Evolutionary conservation across 2,329 filamentous ascomycete genomes (phyloP).

Genomic region (Daldinia eschscholtzii): DNA sequence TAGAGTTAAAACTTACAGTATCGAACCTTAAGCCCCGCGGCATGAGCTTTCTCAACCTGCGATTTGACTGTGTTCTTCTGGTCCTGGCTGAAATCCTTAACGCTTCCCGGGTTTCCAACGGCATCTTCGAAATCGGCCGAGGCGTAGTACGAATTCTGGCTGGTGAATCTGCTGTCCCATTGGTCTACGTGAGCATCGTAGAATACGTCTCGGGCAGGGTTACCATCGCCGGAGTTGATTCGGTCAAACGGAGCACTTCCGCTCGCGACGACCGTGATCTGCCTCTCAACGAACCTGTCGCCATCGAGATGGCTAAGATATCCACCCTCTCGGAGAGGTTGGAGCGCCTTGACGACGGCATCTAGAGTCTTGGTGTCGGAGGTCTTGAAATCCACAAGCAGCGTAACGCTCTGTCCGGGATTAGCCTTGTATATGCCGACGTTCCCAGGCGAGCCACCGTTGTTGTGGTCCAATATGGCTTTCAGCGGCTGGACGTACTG

Average conservation of each 20-base stretch:
- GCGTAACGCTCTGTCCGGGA: conserved; percentile 43
- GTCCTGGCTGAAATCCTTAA: conserved; percentile 32
- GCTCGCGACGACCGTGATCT: conserved; percentile 49
- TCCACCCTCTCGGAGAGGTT: conserved; percentile 49
- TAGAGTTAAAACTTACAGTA: conserved; percentile 47
- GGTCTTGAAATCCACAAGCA: conserved; percentile 52
- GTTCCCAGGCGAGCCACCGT: conserved; percentile 39
- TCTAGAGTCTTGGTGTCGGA: conserved; percentile 45
- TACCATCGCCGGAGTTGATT: conserved; percentile 45
- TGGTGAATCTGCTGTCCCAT: conserved; percentile 38
- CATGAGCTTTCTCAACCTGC: conserved; percentile 47
- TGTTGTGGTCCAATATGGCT: conserved; percentile 49
- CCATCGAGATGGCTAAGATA: conserved; percentile 48
- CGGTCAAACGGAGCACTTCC: conserved; percentile 48
- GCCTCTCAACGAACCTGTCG: conserved; percentile 44
- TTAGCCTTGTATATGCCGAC: conserved; percentile 43
- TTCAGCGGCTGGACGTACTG: conserved; percentile 49
- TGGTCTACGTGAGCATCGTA: conserved; percentile 48
- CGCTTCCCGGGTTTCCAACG: conserved; percentile 42
- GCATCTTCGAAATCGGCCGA: conserved; percentile 48
- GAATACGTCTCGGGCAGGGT: conserved; percentile 48
- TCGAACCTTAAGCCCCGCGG: conserved; percentile 47
- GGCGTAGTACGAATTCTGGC: conserved; percentile 49
- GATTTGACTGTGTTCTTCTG: conserved; percentile 38
- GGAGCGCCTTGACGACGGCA: conserved; percentile 47